Evolutionary conservation across 352 stramenopile genomes (phyloP), one percentile per base, ranked within the genome.

Genomic region (Globisporangium cederbergense): DNA sequence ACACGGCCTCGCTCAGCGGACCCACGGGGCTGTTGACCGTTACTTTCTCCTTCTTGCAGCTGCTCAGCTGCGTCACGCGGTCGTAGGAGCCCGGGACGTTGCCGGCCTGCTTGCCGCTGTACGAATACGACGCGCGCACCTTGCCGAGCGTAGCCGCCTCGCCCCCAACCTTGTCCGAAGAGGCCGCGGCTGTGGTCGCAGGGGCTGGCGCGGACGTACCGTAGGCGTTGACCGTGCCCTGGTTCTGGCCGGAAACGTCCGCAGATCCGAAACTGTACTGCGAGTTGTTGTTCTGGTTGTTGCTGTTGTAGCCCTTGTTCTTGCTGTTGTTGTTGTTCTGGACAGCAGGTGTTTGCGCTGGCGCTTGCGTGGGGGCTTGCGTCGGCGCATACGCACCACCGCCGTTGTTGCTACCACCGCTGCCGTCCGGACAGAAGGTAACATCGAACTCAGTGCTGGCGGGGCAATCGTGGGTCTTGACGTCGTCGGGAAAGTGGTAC

Each of bases 401-500:
- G 43, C 65, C 64, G 20, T 20, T 43, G 43, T 34, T 55, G 49
- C 30, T 22, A 13, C 49, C 22, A 13, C 53, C 53, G 4, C 34
- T 42, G 10, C 58, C 61, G 43, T n/a, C 42, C 16, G 73, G 80
- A 57, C 83, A 92, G 60, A 89, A 92, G 10, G 75, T 75, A 3
- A 92, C 74, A 16, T 84, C 72, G 46, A 81, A 76, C 9, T 67
- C 67, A 3, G 72, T 75, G 20, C 63, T 68, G 3, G 38, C 50
- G 0, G 76, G 71, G 30, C 83, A 92, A 51, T 73, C 73, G 70
- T 83, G 80, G n/a, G 74, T 91, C 73, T 92, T 92, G 49, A 59
- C 71, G 62, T 90, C 70, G 65, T 89, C 83, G 5, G 83, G 83
- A 65, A 70, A 92, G 16, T 80, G 69, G 70, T 92, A 92, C 10